Percentiles rank a stretch among this genome's conserved stretches.
Evolutionary conservation across 768 basidiomycete genomes (phyloP).

Genomic region (Clitopilus passeckerianus): DNA sequence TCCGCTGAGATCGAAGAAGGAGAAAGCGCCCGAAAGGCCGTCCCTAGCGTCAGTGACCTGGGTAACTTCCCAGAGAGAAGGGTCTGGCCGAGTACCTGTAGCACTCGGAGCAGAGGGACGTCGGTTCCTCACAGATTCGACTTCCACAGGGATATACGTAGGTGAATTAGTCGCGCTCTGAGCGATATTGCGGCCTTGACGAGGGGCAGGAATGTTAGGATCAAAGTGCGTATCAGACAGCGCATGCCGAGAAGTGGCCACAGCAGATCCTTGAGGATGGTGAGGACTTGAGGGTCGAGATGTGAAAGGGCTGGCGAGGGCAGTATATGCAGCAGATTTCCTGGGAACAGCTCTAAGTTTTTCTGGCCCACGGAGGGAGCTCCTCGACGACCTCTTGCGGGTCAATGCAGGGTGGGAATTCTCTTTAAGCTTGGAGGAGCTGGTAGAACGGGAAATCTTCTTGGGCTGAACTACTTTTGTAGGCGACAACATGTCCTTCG

Average conservation of each 20-base stretch:
- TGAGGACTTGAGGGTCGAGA: conserved; percentile 12
- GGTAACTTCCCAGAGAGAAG: conserved; percentile 8
- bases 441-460: conserved; percentile 7
- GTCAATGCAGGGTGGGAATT: conserved; percentile 4
- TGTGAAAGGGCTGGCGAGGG: conserved; percentile 18
- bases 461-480: neutral
- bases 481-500: neutral
- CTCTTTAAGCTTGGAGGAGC: conserved; percentile 18
- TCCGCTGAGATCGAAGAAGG: conserved; percentile 12
- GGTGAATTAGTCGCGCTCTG: conserved; percentile 17
- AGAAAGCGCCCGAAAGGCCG: conserved; percentile 3
- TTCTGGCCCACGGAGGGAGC: neutral
- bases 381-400: conserved; percentile 2
- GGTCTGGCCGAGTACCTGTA: conserved; percentile 13
- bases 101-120: conserved; percentile 21
- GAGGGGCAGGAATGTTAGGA: conserved; percentile 11
- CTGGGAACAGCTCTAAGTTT: neutral
- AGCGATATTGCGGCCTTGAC: conserved; percentile 3
- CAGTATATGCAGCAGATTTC: neutral
- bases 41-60: neutral
- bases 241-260: conserved; percentile 1
- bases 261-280: conserved; percentile 1
- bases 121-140: conserved; percentile 6
- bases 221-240: conserved; percentile 18
- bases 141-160: neutral